A percentile compares a stretch with the other conserved stretches of the same genome.
phyloP scores from a whole-genome alignment of 1,139 yeast genomes.

The Yamadazyma pseudoaaseri region DNA sequence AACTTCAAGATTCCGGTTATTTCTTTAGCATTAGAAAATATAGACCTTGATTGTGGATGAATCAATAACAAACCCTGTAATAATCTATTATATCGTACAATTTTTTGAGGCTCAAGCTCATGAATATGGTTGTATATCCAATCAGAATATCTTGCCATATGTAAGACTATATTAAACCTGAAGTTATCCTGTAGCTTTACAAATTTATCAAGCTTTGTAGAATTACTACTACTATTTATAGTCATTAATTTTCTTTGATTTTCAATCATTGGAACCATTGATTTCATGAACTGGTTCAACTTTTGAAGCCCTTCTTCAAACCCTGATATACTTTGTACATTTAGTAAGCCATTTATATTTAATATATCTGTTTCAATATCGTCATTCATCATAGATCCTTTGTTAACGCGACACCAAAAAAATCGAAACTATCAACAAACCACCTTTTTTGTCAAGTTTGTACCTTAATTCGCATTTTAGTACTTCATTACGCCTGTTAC shows the following conservation, averaged over 20 bases:
- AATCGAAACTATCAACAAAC: not conserved
- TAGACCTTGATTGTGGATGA: constrained; percentile 54
- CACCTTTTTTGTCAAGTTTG: no score
- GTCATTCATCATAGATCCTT: constrained; percentile 2
- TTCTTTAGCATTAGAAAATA: constrained; percentile 37
- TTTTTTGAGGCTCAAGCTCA: constrained; percentile 7
- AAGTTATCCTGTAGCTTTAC: constrained; percentile 50
- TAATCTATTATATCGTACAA: constrained; percentile 37
- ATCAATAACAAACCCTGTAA: constrained; percentile 63
- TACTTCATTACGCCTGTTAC: no score
- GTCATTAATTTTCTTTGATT: constrained; percentile 16
- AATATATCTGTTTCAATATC: constrained; percentile 3
- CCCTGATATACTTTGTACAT: constrained; percentile 72
- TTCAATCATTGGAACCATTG: constrained; percentile 25
- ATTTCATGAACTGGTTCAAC: constrained; percentile 7
- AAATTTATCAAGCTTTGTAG: constrained; percentile 34
- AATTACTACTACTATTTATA: constrained; percentile 1
- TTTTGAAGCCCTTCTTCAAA: constrained; percentile 7
- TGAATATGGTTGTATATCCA: constrained; percentile 12
- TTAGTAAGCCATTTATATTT: constrained; percentile 52
- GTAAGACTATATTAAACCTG: constrained; percentile 45
- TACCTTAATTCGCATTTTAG: no score
- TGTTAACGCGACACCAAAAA: no score
- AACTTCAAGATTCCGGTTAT: constrained; percentile 32
- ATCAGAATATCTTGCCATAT: constrained; percentile 29